Evolutionary conservation across 1,284 basidiomycete genomes (phyloP).

Genomic region (Trichosporon faecale): DNA sequence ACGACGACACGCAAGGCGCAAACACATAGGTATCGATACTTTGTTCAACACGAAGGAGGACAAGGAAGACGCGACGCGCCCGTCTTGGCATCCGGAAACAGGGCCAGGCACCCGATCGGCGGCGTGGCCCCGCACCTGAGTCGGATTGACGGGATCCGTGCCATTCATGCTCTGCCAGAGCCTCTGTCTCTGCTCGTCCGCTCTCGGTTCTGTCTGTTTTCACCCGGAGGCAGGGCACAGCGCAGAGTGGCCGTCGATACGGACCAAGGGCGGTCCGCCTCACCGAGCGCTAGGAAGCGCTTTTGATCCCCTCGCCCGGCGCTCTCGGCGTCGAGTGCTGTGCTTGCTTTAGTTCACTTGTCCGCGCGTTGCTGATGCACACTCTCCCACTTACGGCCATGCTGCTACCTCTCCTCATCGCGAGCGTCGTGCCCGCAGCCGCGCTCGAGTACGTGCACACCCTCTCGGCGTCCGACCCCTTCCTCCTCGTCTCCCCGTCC

Average conservation of each 20-base stretch:
- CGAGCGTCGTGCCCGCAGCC: too few relatives aligned
- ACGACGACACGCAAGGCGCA: background rate
- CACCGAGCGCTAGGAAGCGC: too few relatives aligned
- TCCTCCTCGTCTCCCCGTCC: background rate
- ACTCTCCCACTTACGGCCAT: background rate
- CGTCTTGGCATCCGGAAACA: background rate
- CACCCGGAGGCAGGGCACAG: background rate
- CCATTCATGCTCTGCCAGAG: background rate
- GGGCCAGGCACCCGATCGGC: background rate
- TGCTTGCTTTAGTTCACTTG: background rate
- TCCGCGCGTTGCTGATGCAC: background rate
- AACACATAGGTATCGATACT: background rate
- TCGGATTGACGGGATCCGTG: background rate
- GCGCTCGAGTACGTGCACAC: background rate
- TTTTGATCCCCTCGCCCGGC: too few relatives aligned
- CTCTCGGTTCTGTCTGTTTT: background rate
- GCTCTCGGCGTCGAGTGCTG: too few relatives aligned
- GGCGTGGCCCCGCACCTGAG: background rate
- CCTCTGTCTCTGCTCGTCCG: background rate
- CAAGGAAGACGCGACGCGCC: background rate
- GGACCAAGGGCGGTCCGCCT: background rate
- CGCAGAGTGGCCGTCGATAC: background rate
- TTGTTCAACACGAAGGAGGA: background rate
- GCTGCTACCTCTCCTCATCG: background rate
- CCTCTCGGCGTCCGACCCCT: background rate